Evolutionary conservation across 1,284 basidiomycete genomes (phyloP).

Genomic region (Cutaneotrichosporon cavernicola): DNA sequence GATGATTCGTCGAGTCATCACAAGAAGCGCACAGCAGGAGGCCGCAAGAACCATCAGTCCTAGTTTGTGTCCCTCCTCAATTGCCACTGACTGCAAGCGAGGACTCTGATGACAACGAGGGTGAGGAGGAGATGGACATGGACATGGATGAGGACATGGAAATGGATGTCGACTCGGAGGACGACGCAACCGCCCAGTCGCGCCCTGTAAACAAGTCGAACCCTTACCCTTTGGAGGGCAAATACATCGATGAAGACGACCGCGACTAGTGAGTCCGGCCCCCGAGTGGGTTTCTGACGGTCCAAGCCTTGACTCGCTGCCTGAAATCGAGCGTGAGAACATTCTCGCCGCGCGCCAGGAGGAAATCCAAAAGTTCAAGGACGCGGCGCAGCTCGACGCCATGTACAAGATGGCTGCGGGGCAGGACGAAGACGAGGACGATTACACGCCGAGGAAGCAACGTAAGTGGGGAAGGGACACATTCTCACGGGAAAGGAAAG

Average conservation of each 20-base stretch:
- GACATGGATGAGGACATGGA: constrained; percentile 45
- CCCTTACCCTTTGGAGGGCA: constrained; percentile 85
- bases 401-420: constrained; percentile 62
- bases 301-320: constrained; percentile 69
- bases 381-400: constrained; percentile 70
- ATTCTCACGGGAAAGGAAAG: constrained; percentile 58
- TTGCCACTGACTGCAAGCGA: constrained; percentile 17
- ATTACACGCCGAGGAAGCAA: constrained; percentile 54
- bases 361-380: constrained; percentile 72
- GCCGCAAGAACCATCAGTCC: constrained; percentile 38
- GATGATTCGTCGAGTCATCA: constrained; percentile 42
- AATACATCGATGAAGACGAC: constrained; percentile 80
- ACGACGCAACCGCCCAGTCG: constrained; percentile 25
- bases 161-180: constrained; percentile 46
- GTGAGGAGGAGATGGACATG: constrained; percentile 41
- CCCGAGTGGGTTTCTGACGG: constrained; percentile 8
- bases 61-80: constrained; percentile 13
- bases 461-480: constrained; percentile 53
- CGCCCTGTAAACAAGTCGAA: constrained; percentile 40
- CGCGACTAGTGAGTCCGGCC: constrained; percentile 66
- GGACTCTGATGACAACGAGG: constrained; percentile 30
- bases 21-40: constrained; percentile 38
- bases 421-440: constrained; percentile 38
- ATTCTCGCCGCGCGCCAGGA: constrained; percentile 76
- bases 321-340: constrained; percentile 84